These are phyloP conservation scores for Hygrocybe coccinea DNA, from an alignment of 768 basidiomycete genomes.

Conservation along the genomic window DNA sequence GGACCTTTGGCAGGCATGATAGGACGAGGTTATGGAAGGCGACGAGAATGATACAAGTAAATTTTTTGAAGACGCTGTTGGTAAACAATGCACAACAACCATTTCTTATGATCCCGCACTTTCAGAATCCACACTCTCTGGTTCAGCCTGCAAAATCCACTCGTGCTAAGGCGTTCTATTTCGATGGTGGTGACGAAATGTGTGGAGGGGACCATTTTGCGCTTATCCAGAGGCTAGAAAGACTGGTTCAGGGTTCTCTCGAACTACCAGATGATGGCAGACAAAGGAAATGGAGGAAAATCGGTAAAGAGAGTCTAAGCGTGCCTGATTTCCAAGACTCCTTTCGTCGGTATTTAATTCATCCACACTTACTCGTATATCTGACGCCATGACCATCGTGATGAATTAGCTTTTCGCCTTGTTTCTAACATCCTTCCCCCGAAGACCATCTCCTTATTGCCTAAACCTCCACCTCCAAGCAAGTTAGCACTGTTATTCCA, in stretches of 20 bases:
- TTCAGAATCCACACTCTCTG: conserved; percentile 44
- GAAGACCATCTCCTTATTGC: conserved; percentile 38
- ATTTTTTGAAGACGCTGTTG: conserved; percentile 10
- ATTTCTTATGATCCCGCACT: conserved; percentile 33
- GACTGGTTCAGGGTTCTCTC: conserved; percentile 13
- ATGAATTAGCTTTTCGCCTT: conserved; percentile 45
- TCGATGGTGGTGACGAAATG: conserved; percentile 9
- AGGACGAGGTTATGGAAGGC: conserved; percentile 4
- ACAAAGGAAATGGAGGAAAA: conserved; percentile 1
- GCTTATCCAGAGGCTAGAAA: conserved; percentile 17
- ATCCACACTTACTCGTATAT: background rate
- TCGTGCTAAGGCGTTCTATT: conserved; percentile 28
- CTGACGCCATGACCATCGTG: background rate
- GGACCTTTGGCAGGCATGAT: conserved; percentile 15
- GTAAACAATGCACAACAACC: conserved; percentile 27
- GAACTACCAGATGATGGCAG: background rate
- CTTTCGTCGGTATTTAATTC: background rate
- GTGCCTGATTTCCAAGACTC: no score
- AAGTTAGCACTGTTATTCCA: conserved; percentile 28
- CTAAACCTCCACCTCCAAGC: conserved; percentile 38
- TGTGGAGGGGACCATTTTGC: conserved; percentile 5
- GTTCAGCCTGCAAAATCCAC: conserved; percentile 29
- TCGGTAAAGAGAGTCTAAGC: background rate
- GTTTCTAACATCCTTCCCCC: conserved; percentile 39
- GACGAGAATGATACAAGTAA: background rate